Evolutionary conservation across 768 basidiomycete genomes (phyloP), one percentile per base, ranked within the genome.

Genomic region (Sarcodon aspratus): DNA sequence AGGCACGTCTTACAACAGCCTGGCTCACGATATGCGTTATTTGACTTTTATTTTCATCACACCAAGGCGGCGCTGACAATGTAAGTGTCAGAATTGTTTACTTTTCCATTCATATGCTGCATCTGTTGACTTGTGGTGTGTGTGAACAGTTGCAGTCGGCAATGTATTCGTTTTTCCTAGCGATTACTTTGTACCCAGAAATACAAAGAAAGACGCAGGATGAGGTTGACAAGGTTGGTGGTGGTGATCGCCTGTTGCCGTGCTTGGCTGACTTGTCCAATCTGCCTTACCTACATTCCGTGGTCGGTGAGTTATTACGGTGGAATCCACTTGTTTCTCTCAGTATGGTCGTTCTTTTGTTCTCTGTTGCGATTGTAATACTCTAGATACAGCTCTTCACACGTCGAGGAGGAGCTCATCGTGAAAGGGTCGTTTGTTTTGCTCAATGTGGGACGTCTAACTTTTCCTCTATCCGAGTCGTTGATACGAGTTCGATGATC

Each of bases 161-260:
- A 1, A 44, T 70, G 1, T 51, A 55, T 9, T 52, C 61, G 3
- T 69, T 74, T 52, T 49, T 73, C 42, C 59, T 72, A 11, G 65
- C 66, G 1, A 67, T 74, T 66, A 56, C 65, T 5, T 53, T 62
- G 8, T 54, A 69, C 49, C 71, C 71, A 1, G 60, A 65, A 10
- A 53, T 60, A 9, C 68, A 67, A 48, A 49, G 43, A 8, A 63
- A 55, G 45, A 70, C 69, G 0, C 73, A 71, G 47, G 59, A 56
- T 3, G 71, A 73, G 53, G 60, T 75, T 10, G 72, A 74, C 52
- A 31, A 45, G 1, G 61, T 73, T 3, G 52, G 72, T 9, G 46
- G 65, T 11, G 27, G 43, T 3, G 59, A 54, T 18, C 59, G 70
- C n/a, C n/a, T n/a, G 3, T 58, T 73, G 7, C 74, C 72, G 1